Conservation (phyloP, 441 rosid species). For the Erysimum cheiri region DNA sequence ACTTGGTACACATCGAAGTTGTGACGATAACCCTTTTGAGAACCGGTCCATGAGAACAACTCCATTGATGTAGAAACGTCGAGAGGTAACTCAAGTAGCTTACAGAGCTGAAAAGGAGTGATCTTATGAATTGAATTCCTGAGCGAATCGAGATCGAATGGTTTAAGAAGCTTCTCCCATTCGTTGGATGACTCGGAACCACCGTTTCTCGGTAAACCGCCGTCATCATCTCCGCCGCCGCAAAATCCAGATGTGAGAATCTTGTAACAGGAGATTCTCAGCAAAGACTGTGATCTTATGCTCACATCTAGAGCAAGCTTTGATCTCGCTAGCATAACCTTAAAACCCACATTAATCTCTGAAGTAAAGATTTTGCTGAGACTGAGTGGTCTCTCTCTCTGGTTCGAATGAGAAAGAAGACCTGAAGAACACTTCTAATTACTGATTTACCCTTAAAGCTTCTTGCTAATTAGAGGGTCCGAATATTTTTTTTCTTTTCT, state of each 20-base stretch:
- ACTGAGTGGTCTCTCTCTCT: background rate
- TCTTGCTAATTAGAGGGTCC: background rate
- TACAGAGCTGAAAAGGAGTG: constrained; percentile 79
- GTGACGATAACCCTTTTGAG: constrained; percentile 74
- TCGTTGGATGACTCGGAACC: constrained; percentile 56
- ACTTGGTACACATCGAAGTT: constrained; percentile 64
- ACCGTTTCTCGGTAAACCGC: constrained; percentile 8
- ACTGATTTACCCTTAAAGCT: constrained; percentile 22
- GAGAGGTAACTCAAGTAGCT: constrained; percentile 73
- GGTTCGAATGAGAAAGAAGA: constrained; percentile 14
- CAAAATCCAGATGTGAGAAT: constrained; percentile 40
- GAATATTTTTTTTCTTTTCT: background rate
- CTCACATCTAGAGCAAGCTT: constrained; percentile 46
- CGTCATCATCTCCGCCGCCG: constrained; percentile 11
- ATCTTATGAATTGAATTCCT: constrained; percentile 56
- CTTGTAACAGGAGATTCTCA: constrained; percentile 16
- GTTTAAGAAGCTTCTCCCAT: constrained; percentile 87
- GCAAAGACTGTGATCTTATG: constrained; percentile 44
- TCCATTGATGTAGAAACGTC: constrained; percentile 68
- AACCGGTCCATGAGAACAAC: constrained; percentile 68
- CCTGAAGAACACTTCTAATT: background rate
- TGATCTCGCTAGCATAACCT: constrained; percentile 56
- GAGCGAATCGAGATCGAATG: constrained; percentile 73
- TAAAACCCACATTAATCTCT: constrained; percentile 42
- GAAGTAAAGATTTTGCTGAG: background rate